Evolutionary conservation across 345 rosid genomes (phyloP).

Genomic region (Heritiera fomes): DNA sequence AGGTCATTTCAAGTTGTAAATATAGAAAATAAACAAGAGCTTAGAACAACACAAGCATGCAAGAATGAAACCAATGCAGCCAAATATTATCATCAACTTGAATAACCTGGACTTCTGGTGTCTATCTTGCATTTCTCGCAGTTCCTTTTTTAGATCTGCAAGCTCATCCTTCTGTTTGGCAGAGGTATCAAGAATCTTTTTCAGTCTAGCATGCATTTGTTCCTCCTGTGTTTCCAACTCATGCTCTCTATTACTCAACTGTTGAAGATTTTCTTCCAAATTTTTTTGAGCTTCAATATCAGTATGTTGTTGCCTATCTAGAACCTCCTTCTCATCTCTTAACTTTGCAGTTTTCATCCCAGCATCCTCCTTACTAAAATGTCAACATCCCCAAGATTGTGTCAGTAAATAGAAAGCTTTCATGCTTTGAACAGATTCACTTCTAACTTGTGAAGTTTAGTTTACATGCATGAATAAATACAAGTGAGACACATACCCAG

Average conservation of each 20-base stretch:
- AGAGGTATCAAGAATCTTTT: conserved; percentile 62
- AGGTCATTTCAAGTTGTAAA: neutral
- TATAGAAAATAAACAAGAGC: neutral
- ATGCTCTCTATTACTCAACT: conserved; percentile 68
- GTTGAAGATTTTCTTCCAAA: conserved; percentile 94
- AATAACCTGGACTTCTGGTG: conserved; percentile 75
- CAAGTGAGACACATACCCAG: neutral
- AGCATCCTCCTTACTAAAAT: conserved; percentile 90
- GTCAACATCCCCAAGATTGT: conserved; percentile 16
- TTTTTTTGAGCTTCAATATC: conserved; percentile 87
- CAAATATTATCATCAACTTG: conserved; percentile 6
- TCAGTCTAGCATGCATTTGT: conserved; percentile 64
- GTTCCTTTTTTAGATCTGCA: conserved; percentile 56
- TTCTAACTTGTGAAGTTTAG: conserved; percentile 6
- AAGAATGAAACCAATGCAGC: neutral
- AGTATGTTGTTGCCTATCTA: conserved; percentile 89
- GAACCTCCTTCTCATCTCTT: conserved; percentile 92
- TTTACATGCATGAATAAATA: neutral
- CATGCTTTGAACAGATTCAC: conserved; percentile 1
- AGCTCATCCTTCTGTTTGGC: conserved; percentile 62
- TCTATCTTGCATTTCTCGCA: conserved; percentile 71
- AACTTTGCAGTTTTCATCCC: conserved; percentile 85
- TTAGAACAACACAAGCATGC: neutral
- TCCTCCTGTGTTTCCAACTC: conserved; percentile 79
- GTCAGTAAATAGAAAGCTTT: neutral